A percentile compares a stretch with the other conserved stretches of the same genome.
phyloP scores from a whole-genome alignment of 306 rosid genomes.

The Carpinus viminea region DNA sequence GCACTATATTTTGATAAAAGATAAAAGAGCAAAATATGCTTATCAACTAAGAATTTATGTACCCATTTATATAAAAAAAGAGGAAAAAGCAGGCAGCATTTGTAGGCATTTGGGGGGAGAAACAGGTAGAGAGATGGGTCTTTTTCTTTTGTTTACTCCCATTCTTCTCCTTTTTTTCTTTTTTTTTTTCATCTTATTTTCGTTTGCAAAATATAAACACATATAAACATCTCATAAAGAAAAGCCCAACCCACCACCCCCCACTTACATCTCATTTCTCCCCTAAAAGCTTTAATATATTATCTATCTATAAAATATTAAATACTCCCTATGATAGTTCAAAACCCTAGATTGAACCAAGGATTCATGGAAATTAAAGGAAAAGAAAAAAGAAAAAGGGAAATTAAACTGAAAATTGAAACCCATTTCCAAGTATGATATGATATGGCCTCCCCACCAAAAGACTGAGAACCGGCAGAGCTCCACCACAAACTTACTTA shows the following conservation, averaged over 20 bases:
- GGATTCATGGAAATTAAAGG: slow-evolving; percentile 28
- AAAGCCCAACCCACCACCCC: slow-evolving; percentile 13
- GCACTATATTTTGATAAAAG: neutral
- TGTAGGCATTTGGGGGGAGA: neutral
- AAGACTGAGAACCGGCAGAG: slow-evolving; percentile 30
- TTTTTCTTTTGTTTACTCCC: slow-evolving; percentile 4
- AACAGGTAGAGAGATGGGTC: slow-evolving; percentile 29
- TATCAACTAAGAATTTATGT: too few relatives aligned
- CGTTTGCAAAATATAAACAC: slow-evolving; percentile 60
- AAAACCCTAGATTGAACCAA: slow-evolving; percentile 34
- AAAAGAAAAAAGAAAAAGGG: slow-evolving; percentile 17
- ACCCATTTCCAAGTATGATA: slow-evolving; percentile 57
- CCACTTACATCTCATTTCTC: slow-evolving; percentile 39
- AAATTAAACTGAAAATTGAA: slow-evolving; percentile 27
- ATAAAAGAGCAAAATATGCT: too few relatives aligned
- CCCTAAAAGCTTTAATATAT: slow-evolving; percentile 37
- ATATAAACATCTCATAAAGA: slow-evolving; percentile 43
- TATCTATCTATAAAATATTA: slow-evolving; percentile 32
- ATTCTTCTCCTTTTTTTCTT: neutral
- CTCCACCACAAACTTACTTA: neutral
- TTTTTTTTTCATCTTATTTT: slow-evolving; percentile 33
- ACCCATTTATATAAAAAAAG: neutral
- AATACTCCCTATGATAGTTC: slow-evolving; percentile 36
- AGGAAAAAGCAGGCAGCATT: neutral
- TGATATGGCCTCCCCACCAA: slow-evolving; percentile 32